Conservation (phyloP, 192 early-diverging fungal genomes). For the Bifiguratus adelaidae region DNA sequence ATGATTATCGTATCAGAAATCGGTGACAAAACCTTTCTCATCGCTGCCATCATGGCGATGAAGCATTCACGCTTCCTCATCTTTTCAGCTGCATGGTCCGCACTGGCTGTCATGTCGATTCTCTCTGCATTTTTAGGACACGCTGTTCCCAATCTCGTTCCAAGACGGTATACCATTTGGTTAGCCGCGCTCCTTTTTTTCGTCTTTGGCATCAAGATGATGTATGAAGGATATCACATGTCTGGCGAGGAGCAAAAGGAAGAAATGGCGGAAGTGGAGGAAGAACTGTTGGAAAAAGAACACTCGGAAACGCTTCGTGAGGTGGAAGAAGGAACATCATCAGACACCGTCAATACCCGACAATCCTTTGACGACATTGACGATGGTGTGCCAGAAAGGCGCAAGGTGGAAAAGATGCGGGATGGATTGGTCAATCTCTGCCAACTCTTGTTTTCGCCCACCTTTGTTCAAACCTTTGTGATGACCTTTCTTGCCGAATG, state of each 20-base stretch:
- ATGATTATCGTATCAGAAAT: slow-evolving; percentile 97
- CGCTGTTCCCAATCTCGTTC: slow-evolving; percentile 78
- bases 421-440: slow-evolving; percentile 58
- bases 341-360: slow-evolving; percentile 11
- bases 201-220: slow-evolving; percentile 87
- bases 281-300: slow-evolving; percentile 77
- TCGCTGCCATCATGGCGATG: slow-evolving; percentile 98
- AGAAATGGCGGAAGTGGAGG: slow-evolving; percentile 87
- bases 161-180: slow-evolving; percentile 77
- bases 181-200: slow-evolving; percentile 81
- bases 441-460: slow-evolving; percentile 75
- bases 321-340: slow-evolving; percentile 16
- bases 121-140: slow-evolving; percentile 91
- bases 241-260: slow-evolving; percentile 76
- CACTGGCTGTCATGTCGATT: slow-evolving; percentile 90
- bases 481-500: slow-evolving; percentile 97
- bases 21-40: slow-evolving; percentile 99
- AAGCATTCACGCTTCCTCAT: slow-evolving; percentile 84
- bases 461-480: slow-evolving; percentile 93
- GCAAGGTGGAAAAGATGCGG: slow-evolving; percentile 19
- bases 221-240: slow-evolving; percentile 79
- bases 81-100: slow-evolving; percentile 80
- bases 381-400: slow-evolving; percentile 6
- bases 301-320: slow-evolving; percentile 37
- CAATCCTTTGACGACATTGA: slow-evolving; percentile 10